A percentile compares a stretch with the other conserved stretches of the same genome.
Evolutionary conservation across 208 protist species (phyloP).

Genomic region (Acanthamoeba lenticulata): DNA sequence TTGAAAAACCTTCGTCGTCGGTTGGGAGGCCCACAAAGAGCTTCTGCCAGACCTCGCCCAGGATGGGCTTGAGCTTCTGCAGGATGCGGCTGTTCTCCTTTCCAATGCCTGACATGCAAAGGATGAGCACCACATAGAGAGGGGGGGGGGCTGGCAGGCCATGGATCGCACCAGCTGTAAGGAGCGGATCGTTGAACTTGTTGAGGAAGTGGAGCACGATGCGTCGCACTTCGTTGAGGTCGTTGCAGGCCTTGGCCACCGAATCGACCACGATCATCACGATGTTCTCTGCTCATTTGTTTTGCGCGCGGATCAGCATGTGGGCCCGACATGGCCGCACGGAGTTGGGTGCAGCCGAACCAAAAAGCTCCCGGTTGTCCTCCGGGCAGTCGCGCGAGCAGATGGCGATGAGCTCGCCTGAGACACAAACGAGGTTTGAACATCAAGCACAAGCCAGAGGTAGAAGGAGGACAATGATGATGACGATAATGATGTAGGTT

Average conservation of each 20-base stretch:
- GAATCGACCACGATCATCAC: constrained; percentile 30
- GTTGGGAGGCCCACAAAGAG: neutral
- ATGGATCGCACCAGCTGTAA: neutral
- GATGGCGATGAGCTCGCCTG: constrained; percentile 17
- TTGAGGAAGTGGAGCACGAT: constrained; percentile 35
- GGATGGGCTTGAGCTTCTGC: neutral
- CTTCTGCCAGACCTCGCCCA: constrained; percentile 10
- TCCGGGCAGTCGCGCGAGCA: constrained; percentile 17
- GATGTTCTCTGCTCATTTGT: neutral
- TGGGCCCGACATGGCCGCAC: too few relatives aligned
- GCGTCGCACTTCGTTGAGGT: constrained; percentile 1
- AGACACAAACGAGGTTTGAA: neutral
- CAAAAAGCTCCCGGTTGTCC: neutral
- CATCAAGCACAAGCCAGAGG: neutral
- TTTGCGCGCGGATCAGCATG: neutral
- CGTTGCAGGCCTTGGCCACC: constrained; percentile 27
- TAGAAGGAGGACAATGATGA: neutral
- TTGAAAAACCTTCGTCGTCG: constrained; percentile 1
- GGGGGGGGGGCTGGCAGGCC: neutral
- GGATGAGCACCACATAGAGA: neutral
- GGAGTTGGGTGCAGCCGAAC: neutral
- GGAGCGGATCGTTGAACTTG: constrained; percentile 34
- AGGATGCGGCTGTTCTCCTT: neutral
- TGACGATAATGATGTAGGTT: neutral
- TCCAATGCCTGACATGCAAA: neutral